These are phyloP conservation scores for Fusarium proliferatum DNA, from an alignment of 2,329 filamentous ascomycete species.

Conservation along the genomic window DNA sequence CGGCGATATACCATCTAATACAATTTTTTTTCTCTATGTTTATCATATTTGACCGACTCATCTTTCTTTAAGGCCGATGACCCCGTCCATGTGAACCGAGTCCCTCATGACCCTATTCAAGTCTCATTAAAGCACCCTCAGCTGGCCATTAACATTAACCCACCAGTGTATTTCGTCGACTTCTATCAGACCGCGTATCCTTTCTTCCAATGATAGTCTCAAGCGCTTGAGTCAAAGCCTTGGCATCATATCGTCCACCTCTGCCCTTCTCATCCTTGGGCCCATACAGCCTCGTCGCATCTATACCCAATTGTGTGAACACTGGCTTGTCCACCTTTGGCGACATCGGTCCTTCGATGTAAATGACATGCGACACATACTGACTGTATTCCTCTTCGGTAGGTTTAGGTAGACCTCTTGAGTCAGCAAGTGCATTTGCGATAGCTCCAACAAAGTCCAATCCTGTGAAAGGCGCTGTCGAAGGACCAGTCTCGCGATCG, in stretches of 20 bases:
- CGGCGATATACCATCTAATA: constrained; percentile 37
- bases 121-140: not conserved
- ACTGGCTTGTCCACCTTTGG: constrained; percentile 76
- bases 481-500: constrained; percentile 88
- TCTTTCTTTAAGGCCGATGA: not conserved
- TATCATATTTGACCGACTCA: not conserved
- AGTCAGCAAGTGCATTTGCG: constrained; percentile 77
- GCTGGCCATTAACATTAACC: constrained; percentile 32
- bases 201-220: constrained; percentile 78
- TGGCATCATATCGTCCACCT: constrained; percentile 77
- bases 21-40: constrained; percentile 10
- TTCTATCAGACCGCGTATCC: constrained; percentile 51
- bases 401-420: constrained; percentile 60
- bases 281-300: constrained; percentile 81
- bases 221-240: constrained; percentile 77
- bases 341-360: constrained; percentile 77
- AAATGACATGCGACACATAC: constrained; percentile 87
- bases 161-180: constrained; percentile 58
- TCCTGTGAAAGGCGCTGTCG: constrained; percentile 72
- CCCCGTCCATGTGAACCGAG: not conserved
- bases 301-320: constrained; percentile 76
- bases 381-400: constrained; percentile 62
- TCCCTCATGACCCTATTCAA: too few relatives aligned
- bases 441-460: constrained; percentile 87
- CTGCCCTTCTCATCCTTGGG: constrained; percentile 59